Evolutionary conservation across 768 basidiomycete species (phyloP).

Genomic region (Boletus patriciae): DNA sequence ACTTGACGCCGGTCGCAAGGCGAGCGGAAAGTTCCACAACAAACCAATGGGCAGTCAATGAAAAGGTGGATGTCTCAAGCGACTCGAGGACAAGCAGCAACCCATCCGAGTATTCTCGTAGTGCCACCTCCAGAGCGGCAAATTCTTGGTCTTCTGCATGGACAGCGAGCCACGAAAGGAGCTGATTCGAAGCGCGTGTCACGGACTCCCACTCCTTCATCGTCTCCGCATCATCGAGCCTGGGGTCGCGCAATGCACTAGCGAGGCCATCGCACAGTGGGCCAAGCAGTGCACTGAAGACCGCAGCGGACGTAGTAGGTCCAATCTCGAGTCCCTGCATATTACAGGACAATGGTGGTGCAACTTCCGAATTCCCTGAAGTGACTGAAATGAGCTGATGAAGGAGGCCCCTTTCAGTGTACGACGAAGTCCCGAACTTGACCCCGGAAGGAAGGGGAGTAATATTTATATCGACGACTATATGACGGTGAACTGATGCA

Average conservation of each 20-base stretch:
- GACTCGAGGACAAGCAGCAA: slow-evolving; percentile 42
- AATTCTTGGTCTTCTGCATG: slow-evolving; percentile 37
- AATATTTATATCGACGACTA: slow-evolving; percentile 54
- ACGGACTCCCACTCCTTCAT: slow-evolving; percentile 41
- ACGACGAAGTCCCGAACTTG: slow-evolving; percentile 51
- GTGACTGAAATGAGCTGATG: slow-evolving; percentile 51
- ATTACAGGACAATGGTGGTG: slow-evolving; percentile 32
- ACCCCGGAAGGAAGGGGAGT: slow-evolving; percentile 49
- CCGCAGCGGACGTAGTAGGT: slow-evolving; percentile 41
- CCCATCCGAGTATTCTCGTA: slow-evolving; percentile 40
- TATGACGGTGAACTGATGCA: slow-evolving; percentile 14
- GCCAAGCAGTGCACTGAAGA: slow-evolving; percentile 48
- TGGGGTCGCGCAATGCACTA: slow-evolving; percentile 38
- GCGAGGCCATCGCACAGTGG: slow-evolving; percentile 46
- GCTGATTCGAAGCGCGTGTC: slow-evolving; percentile 43
- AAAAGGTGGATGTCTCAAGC: slow-evolving; percentile 34
- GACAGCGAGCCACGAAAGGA: slow-evolving; percentile 46
- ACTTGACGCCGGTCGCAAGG: slow-evolving; percentile 28
- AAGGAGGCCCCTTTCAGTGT: slow-evolving; percentile 61
- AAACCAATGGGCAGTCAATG: slow-evolving; percentile 61
- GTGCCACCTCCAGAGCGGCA: slow-evolving; percentile 28
- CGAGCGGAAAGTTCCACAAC: slow-evolving; percentile 55
- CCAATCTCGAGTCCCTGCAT: slow-evolving; percentile 45
- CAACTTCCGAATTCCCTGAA: slow-evolving; percentile 25
- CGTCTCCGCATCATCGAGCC: slow-evolving; percentile 22